Conservation (phyloP, 148 eudicot species). For the Simmondsia chinensis region DNA sequence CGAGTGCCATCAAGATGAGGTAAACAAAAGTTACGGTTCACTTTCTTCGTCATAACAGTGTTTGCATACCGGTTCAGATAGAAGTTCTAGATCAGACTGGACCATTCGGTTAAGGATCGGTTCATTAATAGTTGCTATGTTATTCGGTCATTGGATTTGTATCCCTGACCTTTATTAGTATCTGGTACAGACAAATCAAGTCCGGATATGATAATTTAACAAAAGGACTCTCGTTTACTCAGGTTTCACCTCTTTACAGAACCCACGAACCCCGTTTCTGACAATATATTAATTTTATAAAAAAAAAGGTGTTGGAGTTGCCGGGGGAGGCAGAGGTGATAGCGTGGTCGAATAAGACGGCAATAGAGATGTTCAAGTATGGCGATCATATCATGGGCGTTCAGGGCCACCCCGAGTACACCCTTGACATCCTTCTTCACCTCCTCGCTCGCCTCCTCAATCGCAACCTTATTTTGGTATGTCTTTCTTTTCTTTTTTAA, state of each 20-base stretch:
- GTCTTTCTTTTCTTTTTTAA: neutral
- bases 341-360: slow-evolving; percentile 63
- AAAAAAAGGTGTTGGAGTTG: slow-evolving; percentile 52
- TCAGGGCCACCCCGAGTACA: slow-evolving; percentile 97
- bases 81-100: too few species aligned
- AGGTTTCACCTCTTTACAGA: too few species aligned
- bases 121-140: too few species aligned
- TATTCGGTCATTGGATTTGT: too few species aligned
- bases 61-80: too few species aligned
- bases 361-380: slow-evolving; percentile 68
- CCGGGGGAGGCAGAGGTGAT: slow-evolving; percentile 74
- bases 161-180: too few species aligned
- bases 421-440: slow-evolving; percentile 66
- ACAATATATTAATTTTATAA: neutral
- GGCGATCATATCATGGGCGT: slow-evolving; percentile 90
- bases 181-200: too few species aligned
- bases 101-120: too few species aligned
- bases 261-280: neutral
- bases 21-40: too few species aligned
- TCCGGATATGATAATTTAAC: too few species aligned
- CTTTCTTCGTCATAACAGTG: too few species aligned
- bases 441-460: slow-evolving; percentile 57
- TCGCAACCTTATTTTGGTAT: slow-evolving; percentile 39
- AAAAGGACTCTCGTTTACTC: too few species aligned
- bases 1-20: slow-evolving; percentile 91